Evolutionary conservation across 441 rosid genomes (phyloP).

Genomic region (Adansonia grandidieri): DNA sequence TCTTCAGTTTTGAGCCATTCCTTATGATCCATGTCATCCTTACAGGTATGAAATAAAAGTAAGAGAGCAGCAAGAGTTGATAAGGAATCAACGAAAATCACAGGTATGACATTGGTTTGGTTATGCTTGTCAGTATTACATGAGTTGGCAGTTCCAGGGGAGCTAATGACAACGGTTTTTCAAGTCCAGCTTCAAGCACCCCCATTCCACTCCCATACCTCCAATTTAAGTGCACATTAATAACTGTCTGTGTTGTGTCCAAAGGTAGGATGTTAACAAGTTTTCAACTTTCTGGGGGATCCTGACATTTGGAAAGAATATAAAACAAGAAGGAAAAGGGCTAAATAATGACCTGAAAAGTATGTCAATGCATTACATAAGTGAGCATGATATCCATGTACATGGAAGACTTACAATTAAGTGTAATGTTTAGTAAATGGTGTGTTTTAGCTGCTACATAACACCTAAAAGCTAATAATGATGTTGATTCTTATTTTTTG

Average conservation of each 20-base stretch:
- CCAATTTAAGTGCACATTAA: not conserved
- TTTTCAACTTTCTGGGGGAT: too few species aligned
- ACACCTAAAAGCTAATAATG: too few species aligned
- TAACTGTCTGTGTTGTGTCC: not conserved
- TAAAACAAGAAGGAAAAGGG: too few species aligned
- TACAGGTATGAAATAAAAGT: slow-evolving; percentile 86
- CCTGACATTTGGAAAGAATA: too few species aligned
- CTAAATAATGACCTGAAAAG: too few species aligned
- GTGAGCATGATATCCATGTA: too few species aligned
- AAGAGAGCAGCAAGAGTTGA: slow-evolving; percentile 86
- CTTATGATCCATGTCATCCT: slow-evolving; percentile 30
- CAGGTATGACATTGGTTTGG: slow-evolving; percentile 51
- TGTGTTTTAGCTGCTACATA: too few species aligned
- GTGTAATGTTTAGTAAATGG: too few species aligned
- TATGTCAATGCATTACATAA: too few species aligned
- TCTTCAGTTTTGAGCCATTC: slow-evolving; percentile 28
- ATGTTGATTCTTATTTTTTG: not conserved
- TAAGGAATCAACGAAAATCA: slow-evolving; percentile 68
- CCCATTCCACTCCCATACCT: not conserved
- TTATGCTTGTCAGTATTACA: not conserved
- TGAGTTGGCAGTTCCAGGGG: not conserved
- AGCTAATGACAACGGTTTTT: not conserved
- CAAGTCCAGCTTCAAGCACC: not conserved
- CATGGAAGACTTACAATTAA: too few species aligned
- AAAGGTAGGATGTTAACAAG: not conserved